Conservation (phyloP, 768 basidiomycete genomes). For the Neoboletus magnificus region DNA sequence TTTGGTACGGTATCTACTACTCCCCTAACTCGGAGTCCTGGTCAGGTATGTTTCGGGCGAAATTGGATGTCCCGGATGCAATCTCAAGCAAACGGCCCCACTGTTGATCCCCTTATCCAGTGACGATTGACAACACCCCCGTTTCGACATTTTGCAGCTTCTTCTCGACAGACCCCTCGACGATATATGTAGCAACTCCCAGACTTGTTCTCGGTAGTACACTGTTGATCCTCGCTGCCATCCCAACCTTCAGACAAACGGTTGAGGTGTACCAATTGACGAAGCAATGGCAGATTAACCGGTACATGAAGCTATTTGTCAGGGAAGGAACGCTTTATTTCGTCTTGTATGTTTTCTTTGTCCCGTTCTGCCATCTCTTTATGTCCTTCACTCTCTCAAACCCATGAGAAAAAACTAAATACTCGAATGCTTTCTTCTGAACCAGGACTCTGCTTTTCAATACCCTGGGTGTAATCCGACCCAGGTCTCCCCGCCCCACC, state of each 20-base stretch:
- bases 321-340: constrained; percentile 12
- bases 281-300: constrained; percentile 5
- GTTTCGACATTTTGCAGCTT: too few relatives aligned
- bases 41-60: constrained; percentile 1
- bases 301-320: background rate
- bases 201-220: background rate
- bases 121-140: background rate
- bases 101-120: background rate
- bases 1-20: background rate
- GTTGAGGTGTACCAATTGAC: constrained; percentile 4
- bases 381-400: too few relatives aligned
- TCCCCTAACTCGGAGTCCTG: background rate
- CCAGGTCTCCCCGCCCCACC: too few relatives aligned
- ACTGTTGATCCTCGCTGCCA: background rate
- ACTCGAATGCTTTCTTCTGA: too few relatives aligned
- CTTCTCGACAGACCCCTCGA: too few relatives aligned
- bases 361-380: background rate
- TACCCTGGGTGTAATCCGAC: too few relatives aligned
- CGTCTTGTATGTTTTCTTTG: constrained; percentile 3
- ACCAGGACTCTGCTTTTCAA: too few relatives aligned
- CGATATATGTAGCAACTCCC: background rate
- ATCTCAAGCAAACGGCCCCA: background rate
- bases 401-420: too few relatives aligned
- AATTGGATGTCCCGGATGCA: too few relatives aligned
- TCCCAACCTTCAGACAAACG: too few relatives aligned